phyloP scores from a whole-genome alignment of 495 filamentous ascomycete species.

The Penicillium pulvis region DNA sequence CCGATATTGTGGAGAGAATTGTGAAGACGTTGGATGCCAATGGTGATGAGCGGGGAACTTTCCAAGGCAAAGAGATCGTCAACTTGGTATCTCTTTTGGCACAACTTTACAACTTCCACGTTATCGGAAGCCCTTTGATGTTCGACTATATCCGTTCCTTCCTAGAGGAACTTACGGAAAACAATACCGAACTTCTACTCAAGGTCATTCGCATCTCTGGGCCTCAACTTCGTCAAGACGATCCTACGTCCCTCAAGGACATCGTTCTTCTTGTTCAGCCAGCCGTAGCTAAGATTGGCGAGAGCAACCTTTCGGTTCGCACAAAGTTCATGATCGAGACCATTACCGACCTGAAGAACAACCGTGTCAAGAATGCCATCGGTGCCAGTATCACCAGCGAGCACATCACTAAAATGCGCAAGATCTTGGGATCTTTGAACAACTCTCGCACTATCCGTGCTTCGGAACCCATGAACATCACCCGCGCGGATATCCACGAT shows the following conservation, averaged over 20 bases:
- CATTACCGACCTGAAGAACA: conserved; percentile 92
- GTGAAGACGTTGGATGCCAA: conserved; percentile 65
- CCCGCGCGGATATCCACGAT: conserved; percentile 76
- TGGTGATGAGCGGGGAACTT: conserved; percentile 40
- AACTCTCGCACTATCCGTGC: conserved; percentile 63
- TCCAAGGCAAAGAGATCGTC: conserved; percentile 64
- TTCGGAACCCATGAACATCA: conserved; percentile 79
- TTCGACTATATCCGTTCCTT: conserved; percentile 89
- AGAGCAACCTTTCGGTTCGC: conserved; percentile 75
- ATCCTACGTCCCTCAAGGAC: conserved; percentile 87
- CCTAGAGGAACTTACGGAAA: conserved; percentile 72
- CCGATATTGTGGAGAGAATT: conserved; percentile 74
- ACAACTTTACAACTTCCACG: conserved; percentile 87
- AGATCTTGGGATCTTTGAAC: conserved; percentile 73
- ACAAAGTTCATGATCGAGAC: conserved; percentile 99
- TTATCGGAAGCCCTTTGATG: conserved; percentile 77
- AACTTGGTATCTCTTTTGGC: conserved; percentile 87
- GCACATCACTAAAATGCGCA: conserved; percentile 83
- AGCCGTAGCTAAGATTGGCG: conserved; percentile 63
- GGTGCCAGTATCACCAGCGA: conserved; percentile 67
- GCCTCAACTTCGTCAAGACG: conserved; percentile 82
- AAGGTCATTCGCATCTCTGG: conserved; percentile 80
- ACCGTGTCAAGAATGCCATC: conserved; percentile 74
- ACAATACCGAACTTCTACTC: conserved; percentile 89
- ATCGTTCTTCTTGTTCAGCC: conserved; percentile 81